These are phyloP conservation scores for Spergularia bocconei DNA, from an alignment of 148 eudicot genomes.

Conservation along the genomic window DNA sequence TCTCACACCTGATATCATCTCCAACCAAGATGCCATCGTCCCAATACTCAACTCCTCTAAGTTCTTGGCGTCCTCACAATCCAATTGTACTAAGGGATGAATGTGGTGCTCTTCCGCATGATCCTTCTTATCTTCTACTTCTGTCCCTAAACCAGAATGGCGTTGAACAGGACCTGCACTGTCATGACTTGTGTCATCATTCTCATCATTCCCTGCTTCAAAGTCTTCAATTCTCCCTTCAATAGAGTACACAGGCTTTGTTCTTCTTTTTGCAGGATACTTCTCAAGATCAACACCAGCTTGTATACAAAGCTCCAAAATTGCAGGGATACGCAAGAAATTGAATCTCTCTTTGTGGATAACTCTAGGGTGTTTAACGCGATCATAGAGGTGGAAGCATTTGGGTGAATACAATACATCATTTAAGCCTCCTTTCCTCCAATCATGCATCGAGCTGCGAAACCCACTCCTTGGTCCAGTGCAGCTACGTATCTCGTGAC, in stretches of 20 bases:
- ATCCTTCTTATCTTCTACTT: slow-evolving; percentile 9
- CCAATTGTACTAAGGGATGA: slow-evolving; percentile 17
- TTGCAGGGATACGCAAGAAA: slow-evolving; percentile 44
- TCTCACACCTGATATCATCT: slow-evolving; percentile 54
- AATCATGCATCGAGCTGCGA: slow-evolving; percentile 50
- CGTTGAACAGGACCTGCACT: background rate
- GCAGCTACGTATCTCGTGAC: slow-evolving; percentile 67
- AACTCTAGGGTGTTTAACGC: slow-evolving; percentile 57
- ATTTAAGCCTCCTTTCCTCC: slow-evolving; percentile 42
- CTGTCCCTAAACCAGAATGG: no score
- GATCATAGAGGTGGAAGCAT: slow-evolving; percentile 59
- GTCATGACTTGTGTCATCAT: background rate
- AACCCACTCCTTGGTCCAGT: slow-evolving; percentile 54
- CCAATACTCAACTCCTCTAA: slow-evolving; percentile 33
- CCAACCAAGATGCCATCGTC: slow-evolving; percentile 50
- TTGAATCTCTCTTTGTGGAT: slow-evolving; percentile 44
- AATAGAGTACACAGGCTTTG: slow-evolving; percentile 53
- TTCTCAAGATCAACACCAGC: slow-evolving; percentile 52
- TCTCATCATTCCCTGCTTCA: slow-evolving; percentile 28
- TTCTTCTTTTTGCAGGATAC: slow-evolving; percentile 51
- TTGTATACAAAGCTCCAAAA: slow-evolving; percentile 63
- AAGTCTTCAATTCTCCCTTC: slow-evolving; percentile 67
- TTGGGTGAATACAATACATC: slow-evolving; percentile 53
- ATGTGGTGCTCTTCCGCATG: slow-evolving; percentile 19
- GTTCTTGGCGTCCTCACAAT: slow-evolving; percentile 19